A percentile compares a stretch with the other conserved stretches of the same genome.
These are phyloP conservation scores for Filobasidium floriforme DNA, from an alignment of 768 basidiomycete species.

Conservation along the genomic window DNA sequence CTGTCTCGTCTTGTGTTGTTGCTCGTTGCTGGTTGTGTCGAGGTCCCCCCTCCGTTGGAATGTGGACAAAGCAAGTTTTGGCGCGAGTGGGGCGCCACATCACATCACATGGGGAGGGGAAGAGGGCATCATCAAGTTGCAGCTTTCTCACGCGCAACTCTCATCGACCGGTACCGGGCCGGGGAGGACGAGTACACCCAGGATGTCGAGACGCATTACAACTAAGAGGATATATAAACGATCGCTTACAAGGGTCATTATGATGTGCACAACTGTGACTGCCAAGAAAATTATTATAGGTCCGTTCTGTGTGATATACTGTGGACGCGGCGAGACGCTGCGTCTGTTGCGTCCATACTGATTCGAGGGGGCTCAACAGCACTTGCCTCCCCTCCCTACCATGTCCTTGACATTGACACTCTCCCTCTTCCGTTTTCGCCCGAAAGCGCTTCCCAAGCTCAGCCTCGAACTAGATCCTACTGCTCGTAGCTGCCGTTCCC, in stretches of 20 bases:
- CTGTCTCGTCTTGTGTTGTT: no score
- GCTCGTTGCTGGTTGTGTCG: no score
- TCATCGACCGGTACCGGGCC: neutral
- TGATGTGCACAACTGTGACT: no score
- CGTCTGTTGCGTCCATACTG: no score
- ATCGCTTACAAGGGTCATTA: no score
- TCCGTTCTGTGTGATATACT: no score
- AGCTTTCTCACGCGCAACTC: neutral
- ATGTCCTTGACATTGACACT: constrained; percentile 41
- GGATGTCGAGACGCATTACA: no score
- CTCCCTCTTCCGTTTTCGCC: constrained; percentile 27
- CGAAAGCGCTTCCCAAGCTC: constrained; percentile 52
- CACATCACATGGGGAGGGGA: neutral
- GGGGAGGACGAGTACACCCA: neutral
- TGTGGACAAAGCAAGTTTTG: neutral
- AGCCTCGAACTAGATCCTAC: constrained; percentile 84
- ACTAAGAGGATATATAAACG: no score
- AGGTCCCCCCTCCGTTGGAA: no score
- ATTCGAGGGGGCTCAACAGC: constrained; percentile 26
- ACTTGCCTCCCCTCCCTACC: constrained; percentile 35
- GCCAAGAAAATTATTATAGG: no score
- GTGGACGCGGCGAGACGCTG: no score
- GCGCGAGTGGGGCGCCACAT: constrained; percentile 1
- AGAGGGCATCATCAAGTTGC: neutral
- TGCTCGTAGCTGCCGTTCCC: constrained; percentile 81